A percentile compares a stretch with the other conserved stretches of the same genome.
phyloP scores from a whole-genome alignment of 371 early-diverging fungal species.

The Mucor plumbeus region DNA sequence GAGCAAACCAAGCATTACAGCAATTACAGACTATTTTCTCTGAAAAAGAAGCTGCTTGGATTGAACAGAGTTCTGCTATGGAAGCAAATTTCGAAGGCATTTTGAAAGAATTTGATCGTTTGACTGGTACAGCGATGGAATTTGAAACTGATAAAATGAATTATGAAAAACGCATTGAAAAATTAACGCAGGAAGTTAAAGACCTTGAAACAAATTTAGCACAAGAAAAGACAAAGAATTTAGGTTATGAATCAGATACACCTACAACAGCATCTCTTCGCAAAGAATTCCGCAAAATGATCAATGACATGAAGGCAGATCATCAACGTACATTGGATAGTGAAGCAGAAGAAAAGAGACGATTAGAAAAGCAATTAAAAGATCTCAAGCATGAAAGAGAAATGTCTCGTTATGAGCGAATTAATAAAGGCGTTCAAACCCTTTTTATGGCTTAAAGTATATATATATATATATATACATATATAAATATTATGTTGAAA shows the following conservation, averaged over 20 bases:
- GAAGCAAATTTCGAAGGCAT: constrained; percentile 62
- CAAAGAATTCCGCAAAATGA: constrained; percentile 65
- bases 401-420: constrained; percentile 51
- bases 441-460: constrained; percentile 22
- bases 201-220: constrained; percentile 41
- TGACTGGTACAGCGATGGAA: constrained; percentile 59
- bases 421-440: constrained; percentile 60
- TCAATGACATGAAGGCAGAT: constrained; percentile 59
- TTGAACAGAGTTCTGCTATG: constrained; percentile 46
- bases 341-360: constrained; percentile 59
- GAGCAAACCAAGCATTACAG: constrained; percentile 9
- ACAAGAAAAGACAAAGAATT: constrained; percentile 44
- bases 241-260: constrained; percentile 37
- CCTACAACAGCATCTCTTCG: constrained; percentile 62
- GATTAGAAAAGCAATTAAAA: constrained; percentile 54
- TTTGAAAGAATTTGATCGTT: constrained; percentile 60
- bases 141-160: constrained; percentile 55
- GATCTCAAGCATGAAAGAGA: constrained; percentile 63
- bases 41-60: constrained; percentile 46
- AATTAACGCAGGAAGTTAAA: constrained; percentile 36
- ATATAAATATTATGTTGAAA: neutral
- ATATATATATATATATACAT: no score
- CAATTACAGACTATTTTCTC: constrained; percentile 45
- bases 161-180: constrained; percentile 50
- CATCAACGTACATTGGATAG: constrained; percentile 58